Conservation (phyloP, 495 filamentous ascomycete genomes). For the Talaromyces borbonicus region DNA sequence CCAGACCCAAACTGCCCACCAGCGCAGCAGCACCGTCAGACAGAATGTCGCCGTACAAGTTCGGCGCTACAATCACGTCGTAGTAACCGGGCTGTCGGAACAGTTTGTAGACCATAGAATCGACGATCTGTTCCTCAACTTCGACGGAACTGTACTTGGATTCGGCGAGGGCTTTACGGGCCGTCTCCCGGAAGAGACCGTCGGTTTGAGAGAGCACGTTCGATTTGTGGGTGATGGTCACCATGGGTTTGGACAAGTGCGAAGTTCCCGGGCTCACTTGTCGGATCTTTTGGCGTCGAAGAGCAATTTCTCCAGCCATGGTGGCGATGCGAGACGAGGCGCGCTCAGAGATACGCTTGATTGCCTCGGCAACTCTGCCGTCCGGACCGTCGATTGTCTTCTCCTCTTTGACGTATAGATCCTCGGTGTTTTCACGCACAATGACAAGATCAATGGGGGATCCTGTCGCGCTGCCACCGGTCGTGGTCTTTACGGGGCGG, state of each 20-base stretch:
- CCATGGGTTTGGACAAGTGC: constrained; percentile 55
- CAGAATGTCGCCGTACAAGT: constrained; percentile 95
- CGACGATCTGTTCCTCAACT: constrained; percentile 97
- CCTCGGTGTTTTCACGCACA: constrained; percentile 97
- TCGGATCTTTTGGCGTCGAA: constrained; percentile 75
- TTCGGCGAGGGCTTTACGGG: constrained; percentile 56
- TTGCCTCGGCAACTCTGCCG: constrained; percentile 88
- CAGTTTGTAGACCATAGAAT: constrained; percentile 98
- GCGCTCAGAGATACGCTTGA: constrained; percentile 87
- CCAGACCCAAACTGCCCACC: constrained; percentile 86
- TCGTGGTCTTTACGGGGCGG: constrained; percentile 83
- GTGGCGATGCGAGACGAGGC: constrained; percentile 76
- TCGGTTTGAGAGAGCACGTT: constrained; percentile 96
- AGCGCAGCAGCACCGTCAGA: constrained; percentile 93
- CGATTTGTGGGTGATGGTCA: constrained; percentile 97
- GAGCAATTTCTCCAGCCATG: constrained; percentile 90
- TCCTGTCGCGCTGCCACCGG: constrained; percentile 36
- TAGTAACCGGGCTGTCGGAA: constrained; percentile 90
- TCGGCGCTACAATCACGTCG: constrained; percentile 97
- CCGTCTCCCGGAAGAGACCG: constrained; percentile 82
- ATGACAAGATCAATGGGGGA: constrained; percentile 89
- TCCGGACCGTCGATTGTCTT: constrained; percentile 58
- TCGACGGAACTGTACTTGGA: constrained; percentile 50
- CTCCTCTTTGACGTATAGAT: constrained; percentile 98
- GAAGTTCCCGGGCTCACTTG: constrained; percentile 28